Conservation (phyloP, 73 alveolate species). For the Tetrahymena malaccensis region DNA sequence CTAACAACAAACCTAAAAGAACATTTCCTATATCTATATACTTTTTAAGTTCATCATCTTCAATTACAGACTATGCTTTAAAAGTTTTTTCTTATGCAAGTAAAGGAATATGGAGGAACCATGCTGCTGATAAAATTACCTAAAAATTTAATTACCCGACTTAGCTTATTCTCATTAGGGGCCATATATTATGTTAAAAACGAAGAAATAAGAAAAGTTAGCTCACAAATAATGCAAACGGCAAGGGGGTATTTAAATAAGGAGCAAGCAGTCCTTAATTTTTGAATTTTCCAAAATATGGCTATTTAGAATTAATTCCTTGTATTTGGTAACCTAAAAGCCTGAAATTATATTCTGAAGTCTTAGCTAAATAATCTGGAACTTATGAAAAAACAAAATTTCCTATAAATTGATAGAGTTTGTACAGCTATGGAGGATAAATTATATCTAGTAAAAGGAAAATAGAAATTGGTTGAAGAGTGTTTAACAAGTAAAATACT, state of each 20-base stretch:
- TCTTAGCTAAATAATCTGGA: not conserved
- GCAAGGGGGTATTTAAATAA: not conserved
- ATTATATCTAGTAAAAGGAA: too few relatives aligned
- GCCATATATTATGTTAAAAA: not conserved
- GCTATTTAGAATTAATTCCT: not conserved
- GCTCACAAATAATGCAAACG: not conserved
- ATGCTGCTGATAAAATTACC: not conserved
- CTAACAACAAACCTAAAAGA: too few relatives aligned
- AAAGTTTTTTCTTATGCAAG: not conserved
- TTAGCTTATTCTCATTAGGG: not conserved
- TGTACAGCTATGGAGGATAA: not conserved
- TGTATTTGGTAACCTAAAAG: not conserved
- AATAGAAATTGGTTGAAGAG: not conserved
- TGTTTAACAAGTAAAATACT: not conserved
- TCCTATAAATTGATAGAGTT: not conserved
- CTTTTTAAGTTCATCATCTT: not conserved
- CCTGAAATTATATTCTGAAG: not conserved
- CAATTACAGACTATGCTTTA: too few relatives aligned
- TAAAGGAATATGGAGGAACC: not conserved
- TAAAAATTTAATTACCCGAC: not conserved
- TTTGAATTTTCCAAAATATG: not conserved
- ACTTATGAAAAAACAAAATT: not conserved
- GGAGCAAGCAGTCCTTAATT: not conserved
- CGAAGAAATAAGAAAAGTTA: not conserved
- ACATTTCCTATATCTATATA: not conserved